Evolutionary conservation across 345 rosid species (phyloP).

Genomic region (Acer saccharum): DNA sequence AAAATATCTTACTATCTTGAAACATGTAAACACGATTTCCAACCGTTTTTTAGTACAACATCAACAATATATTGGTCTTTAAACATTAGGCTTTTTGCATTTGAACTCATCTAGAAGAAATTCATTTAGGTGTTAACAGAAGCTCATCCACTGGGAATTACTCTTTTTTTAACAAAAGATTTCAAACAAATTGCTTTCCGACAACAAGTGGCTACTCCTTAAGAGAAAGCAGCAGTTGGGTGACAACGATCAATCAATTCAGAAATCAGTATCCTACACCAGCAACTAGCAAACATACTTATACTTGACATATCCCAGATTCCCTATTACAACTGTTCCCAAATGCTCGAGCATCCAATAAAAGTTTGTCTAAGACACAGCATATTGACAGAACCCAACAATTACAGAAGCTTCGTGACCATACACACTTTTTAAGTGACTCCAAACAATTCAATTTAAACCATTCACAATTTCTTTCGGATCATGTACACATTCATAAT

Average conservation of each 20-base stretch:
- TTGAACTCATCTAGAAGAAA: not conserved
- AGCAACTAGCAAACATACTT: slow-evolving; percentile 11
- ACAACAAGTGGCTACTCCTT: not conserved
- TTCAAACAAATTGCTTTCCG: not conserved
- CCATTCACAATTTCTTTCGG: not conserved
- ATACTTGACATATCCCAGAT: slow-evolving; percentile 6
- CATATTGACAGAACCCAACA: slow-evolving; percentile 3
- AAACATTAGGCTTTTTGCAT: not conserved
- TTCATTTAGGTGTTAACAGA: not conserved
- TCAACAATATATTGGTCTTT: not conserved
- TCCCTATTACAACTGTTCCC: not conserved
- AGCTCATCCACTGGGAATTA: not conserved
- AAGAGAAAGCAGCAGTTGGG: not conserved
- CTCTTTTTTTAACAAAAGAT: not conserved
- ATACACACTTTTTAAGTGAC: not conserved
- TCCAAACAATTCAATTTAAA: not conserved
- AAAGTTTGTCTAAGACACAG: not conserved
- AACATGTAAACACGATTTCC: not conserved
- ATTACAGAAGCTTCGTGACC: not conserved
- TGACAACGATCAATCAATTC: not conserved
- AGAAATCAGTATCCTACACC: not conserved
- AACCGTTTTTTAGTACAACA: not conserved
- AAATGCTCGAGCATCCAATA: not conserved
- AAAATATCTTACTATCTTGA: not conserved
- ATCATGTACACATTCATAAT: not conserved